Evolutionary conservation across 306 rosid genomes (phyloP).

Genomic region (Phaseolus lunatus): DNA sequence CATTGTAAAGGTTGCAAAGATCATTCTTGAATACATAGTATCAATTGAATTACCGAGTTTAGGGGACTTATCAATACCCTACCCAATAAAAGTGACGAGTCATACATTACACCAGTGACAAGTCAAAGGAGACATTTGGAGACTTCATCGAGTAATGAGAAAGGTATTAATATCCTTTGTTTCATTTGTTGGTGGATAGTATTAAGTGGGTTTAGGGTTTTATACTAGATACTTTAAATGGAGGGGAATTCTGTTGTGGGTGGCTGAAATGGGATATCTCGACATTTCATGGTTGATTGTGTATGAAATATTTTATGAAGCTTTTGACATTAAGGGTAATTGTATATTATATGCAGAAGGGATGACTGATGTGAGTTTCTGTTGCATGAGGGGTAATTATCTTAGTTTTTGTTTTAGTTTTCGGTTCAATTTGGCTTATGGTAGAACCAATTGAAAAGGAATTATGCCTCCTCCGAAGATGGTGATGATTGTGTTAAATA

Average conservation of each 20-base stretch:
- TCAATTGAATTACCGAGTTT: no score
- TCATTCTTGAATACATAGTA: no score
- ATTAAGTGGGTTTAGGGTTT: no score
- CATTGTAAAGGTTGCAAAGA: no score
- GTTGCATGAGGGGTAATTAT: background rate
- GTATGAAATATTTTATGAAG: background rate
- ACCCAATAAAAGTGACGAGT: no score
- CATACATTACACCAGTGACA: no score
- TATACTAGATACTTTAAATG: no score
- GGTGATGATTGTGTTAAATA: constrained; percentile 50
- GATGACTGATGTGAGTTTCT: constrained; percentile 6
- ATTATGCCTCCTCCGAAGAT: constrained; percentile 56
- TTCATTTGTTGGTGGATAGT: no score
- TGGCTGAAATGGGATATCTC: constrained; percentile 88
- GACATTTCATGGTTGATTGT: constrained; percentile 58
- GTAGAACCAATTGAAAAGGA: constrained; percentile 62
- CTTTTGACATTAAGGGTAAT: constrained; percentile 28
- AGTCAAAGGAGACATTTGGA: no score
- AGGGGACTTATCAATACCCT: no score
- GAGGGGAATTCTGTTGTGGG: constrained; percentile 87
- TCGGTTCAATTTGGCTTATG: constrained; percentile 55
- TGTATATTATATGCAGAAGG: constrained; percentile 44
- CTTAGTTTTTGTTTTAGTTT: background rate
- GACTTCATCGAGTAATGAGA: no score
- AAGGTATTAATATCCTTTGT: no score